Conservation (phyloP, 2,329 filamentous ascomycete genomes). For the Raffaelea arxii region DNA sequence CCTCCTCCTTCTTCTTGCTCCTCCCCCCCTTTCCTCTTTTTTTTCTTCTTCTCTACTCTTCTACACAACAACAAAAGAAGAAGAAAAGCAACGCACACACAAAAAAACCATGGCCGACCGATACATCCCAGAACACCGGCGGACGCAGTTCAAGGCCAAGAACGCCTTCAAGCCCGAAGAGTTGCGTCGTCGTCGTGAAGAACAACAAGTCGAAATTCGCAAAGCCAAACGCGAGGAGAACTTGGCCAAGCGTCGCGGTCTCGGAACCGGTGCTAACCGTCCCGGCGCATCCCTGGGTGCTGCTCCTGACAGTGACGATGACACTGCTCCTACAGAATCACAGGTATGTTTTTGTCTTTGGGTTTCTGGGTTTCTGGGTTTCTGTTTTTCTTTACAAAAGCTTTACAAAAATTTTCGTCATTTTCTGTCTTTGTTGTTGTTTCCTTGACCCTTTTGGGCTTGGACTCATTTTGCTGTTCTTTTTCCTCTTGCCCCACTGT, state of each 20-base stretch:
- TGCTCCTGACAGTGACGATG: slow-evolving; percentile 94
- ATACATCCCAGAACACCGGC: slow-evolving; percentile 98
- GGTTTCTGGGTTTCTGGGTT: too few relatives aligned
- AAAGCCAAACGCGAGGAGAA: slow-evolving; percentile 99
- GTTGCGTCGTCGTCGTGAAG: slow-evolving; percentile 93
- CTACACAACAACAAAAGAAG: background rate
- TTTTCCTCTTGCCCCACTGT: too few relatives aligned
- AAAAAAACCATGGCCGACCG: slow-evolving; percentile 94
- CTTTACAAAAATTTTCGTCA: too few relatives aligned
- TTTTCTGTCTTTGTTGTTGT: background rate
- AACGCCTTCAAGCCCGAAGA: slow-evolving; percentile 99
- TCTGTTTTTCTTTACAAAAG: too few relatives aligned
- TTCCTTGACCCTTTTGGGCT: slow-evolving; percentile 6
- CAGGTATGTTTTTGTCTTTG: slow-evolving; percentile 61
- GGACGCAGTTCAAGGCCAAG: slow-evolving; percentile 99
- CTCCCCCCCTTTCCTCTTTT: background rate
- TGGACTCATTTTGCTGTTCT: too few relatives aligned
- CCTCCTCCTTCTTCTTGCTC: background rate
- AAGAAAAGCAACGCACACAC: slow-evolving; percentile 19
- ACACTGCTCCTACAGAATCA: slow-evolving; percentile 85
- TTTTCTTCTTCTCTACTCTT: background rate
- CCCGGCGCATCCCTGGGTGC: slow-evolving; percentile 77
- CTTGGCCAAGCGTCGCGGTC: slow-evolving; percentile 93
- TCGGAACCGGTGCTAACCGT: slow-evolving; percentile 69
- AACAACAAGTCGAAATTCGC: slow-evolving; percentile 98